Base-by-base conservation (phyloP, 2,329 filamentous ascomycete genomes). In the Colletotrichum destructivum region DNA sequence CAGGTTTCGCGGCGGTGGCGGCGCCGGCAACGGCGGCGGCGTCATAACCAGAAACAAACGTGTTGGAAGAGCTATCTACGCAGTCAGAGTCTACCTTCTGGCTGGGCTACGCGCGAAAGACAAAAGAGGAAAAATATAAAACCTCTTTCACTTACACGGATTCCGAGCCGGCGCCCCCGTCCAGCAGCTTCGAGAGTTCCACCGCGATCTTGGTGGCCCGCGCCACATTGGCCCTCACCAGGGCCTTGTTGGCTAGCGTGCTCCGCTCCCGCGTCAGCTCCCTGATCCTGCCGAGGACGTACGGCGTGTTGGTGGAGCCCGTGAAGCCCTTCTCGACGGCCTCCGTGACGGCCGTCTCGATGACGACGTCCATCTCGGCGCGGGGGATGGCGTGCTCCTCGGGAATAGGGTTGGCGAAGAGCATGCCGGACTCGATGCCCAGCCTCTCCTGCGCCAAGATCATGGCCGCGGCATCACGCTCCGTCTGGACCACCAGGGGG, bases 361-460 rank as follows among this genome's bases (percentile, higher is more conserved):
- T 94, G 51, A 91, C 88, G 31, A 81, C 82, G 75, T 93, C 88
- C 88, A 96, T 95, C 77, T 94, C 89, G 7, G 84, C 81, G 69
- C 91, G 90, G 1, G 93, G 89, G 60, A 98, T 92, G 18, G 90
- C 92, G 76, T 88, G 84, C 70, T 93, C 85, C 64, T 88, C 84
- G 0, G 95, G 93, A 46, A 98, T 93, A 0, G 95, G 96, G 79
- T 97, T 98, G 67, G 95, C 95, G 78, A 99, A 95, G 69, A 95
- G 85, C 66, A 98, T 83, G 11, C 96, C 96, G 1, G 94, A 94
- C 72, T 91, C 88, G 42, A 98, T 88, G 6, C 88, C 88, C 16
- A 97, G 86, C 62, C 83, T 86, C 76, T 92, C 88, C 83, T 97
- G 94, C 0, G 94, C 93, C 75, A 93, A 87, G 69, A 98, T 93